Evolutionary conservation across 805 yeast genomes (phyloP), one percentile per base, ranked within the genome.

Genomic region (Aciculoconidium aculeatum): DNA sequence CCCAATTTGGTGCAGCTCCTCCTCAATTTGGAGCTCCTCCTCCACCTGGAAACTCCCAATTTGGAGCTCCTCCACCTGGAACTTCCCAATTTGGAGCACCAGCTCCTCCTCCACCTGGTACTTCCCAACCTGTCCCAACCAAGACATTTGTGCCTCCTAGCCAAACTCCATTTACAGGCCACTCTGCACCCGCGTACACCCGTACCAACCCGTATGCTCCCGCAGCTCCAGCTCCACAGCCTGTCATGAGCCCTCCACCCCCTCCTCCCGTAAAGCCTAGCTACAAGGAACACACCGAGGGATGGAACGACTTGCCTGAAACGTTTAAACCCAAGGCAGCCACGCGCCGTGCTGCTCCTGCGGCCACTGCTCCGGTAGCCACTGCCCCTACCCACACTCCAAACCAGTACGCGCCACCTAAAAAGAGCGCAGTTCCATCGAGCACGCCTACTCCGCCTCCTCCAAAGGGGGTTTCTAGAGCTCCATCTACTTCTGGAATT

Each of bases 261-360:
- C 44, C 55, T 4, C 41, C 43, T 9, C 46, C 55, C 21, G 35
- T 54, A 4, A 36, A 42, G 36, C 25, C 54, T 49, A 15, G 42
- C 40, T 42, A 41, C 35, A 69, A 65, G 33, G 55, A 53, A 31
- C 73, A 73, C 23, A 71, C 71, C 21, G 83, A 77, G 21, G 85
- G 84, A 3, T 78, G 86, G 85, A 78, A 77, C 43, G 84, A 77
- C 46, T 56, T 79, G 36, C 85, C 86, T 28, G 65, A 72, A 7
- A 56, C 66, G 7, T 69, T 69, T 55, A 67, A 67, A 31, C 45
- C 52, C 2, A 54, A 53, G 37, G 48, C 60, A 2, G 47, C 56
- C 16, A 53, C 67, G 7, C 69, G 70, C 29, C 60, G 69, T 21
- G 59, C 68, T 17, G 67, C 72, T 12, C 63, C 75, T 11, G 58